These are phyloP conservation scores for Heimioporus sp. DNA, from an alignment of 768 basidiomycete genomes.

Conservation along the genomic window DNA sequence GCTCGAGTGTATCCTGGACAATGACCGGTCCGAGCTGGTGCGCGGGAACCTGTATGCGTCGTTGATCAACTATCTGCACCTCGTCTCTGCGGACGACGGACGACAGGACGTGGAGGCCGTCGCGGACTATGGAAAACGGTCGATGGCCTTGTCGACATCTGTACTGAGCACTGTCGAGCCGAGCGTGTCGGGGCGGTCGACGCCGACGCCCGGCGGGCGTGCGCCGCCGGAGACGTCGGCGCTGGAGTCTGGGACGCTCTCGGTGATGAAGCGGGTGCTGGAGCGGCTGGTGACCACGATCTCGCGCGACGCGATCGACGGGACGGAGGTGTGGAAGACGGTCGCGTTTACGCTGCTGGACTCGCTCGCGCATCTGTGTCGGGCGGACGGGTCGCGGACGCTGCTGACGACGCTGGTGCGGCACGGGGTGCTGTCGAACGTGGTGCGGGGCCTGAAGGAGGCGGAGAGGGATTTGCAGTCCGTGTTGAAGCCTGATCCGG, in stretches of 20 bases:
- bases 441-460: slow-evolving; percentile 83
- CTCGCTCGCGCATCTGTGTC: slow-evolving; percentile 70
- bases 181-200: slow-evolving; percentile 27
- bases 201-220: slow-evolving; percentile 14
- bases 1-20: slow-evolving; percentile 72
- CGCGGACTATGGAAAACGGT: slow-evolving; percentile 24
- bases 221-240: slow-evolving; percentile 27
- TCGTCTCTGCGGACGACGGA: slow-evolving; percentile 36
- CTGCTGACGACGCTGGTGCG: slow-evolving; percentile 58
- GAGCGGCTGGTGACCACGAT: slow-evolving; percentile 74
- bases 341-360: slow-evolving; percentile 91
- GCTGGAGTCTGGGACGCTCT: slow-evolving; percentile 61
- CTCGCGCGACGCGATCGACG: slow-evolving; percentile 91
- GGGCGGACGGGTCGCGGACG: slow-evolving; percentile 63
- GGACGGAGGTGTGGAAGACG: slow-evolving; percentile 96
- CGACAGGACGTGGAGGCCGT: slow-evolving; percentile 1
- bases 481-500: slow-evolving; percentile 86
- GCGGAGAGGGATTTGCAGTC: slow-evolving; percentile 69
- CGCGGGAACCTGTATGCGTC: slow-evolving; percentile 95
- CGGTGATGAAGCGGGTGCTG: slow-evolving; percentile 61
- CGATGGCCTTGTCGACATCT: slow-evolving; percentile 35
- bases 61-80: slow-evolving; percentile 84
- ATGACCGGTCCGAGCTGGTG: slow-evolving; percentile 77
- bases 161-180: slow-evolving; percentile 30
- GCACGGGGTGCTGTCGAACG: slow-evolving; percentile 77